Percentiles rank a stretch among this genome's conserved stretches.
Conservation (phyloP, 192 early-diverging fungal genomes). For the Linnemannia exigua region DNA sequence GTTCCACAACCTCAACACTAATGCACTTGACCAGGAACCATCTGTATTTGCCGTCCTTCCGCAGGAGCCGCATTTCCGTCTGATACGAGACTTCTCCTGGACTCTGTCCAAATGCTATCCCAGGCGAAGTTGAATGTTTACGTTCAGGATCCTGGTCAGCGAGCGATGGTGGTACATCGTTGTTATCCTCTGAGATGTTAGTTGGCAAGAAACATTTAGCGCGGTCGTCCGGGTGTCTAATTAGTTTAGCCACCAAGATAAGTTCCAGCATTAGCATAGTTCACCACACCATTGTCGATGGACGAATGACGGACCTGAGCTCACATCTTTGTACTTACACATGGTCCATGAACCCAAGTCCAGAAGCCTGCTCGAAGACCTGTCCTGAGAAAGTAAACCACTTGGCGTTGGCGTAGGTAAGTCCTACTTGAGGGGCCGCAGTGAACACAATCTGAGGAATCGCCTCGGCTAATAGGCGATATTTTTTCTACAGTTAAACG, state of each 20-base stretch:
- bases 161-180: constrained; percentile 17
- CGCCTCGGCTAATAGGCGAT: constrained; percentile 68
- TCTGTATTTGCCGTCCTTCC: constrained; percentile 59
- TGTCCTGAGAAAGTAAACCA: constrained; percentile 69
- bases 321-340: constrained; percentile 43
- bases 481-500: constrained; percentile 58
- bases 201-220: constrained; percentile 60
- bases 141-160: not conserved
- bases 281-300: no score
- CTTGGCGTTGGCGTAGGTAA: constrained; percentile 69
- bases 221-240: constrained; percentile 64
- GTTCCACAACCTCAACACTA: constrained; percentile 63
- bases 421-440: constrained; percentile 60
- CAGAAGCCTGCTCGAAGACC: constrained; percentile 61
- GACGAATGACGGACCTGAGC: no score
- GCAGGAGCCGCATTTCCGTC: constrained; percentile 60
- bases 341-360: constrained; percentile 68
- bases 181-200: constrained; percentile 38
- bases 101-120: constrained; percentile 23
- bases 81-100: constrained; percentile 60
- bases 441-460: constrained; percentile 75
- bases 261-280: no score
- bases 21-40: constrained; percentile 73
- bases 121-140: constrained; percentile 31
- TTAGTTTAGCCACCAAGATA: no score